Conservation (phyloP, 805 yeast genomes). For the Metschnikowia similis region DNA sequence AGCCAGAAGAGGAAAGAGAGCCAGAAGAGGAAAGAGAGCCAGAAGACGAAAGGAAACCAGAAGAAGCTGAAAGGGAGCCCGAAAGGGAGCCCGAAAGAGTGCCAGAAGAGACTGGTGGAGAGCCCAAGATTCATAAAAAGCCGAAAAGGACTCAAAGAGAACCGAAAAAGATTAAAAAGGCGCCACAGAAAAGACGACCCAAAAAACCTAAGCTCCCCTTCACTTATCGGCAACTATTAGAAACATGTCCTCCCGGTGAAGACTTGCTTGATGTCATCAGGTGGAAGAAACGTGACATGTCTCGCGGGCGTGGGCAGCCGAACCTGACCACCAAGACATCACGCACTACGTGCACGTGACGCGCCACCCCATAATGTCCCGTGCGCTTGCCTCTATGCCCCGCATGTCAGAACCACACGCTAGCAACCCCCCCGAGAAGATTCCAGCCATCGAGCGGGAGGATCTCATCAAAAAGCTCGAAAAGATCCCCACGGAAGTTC, state of each 20-base stretch:
- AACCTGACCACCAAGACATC: no score
- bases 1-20: no score
- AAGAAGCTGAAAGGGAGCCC: no score
- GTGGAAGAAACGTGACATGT: neutral
- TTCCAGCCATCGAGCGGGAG: slow-evolving; percentile 11
- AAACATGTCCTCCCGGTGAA: slow-evolving; percentile 2
- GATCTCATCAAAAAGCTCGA: slow-evolving; percentile 15
- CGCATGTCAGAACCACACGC: neutral
- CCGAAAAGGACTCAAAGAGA: neutral
- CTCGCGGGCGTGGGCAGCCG: no score
- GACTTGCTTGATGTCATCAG: slow-evolving; percentile 1
- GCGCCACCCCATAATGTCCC: no score
- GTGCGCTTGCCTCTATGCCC: neutral
- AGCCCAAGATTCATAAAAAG: neutral
- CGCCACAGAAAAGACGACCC: neutral
- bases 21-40: no score
- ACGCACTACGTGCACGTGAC: no score
- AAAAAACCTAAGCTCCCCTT: neutral
- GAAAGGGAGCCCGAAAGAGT: no score
- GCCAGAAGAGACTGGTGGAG: no score
- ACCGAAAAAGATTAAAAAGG: neutral
- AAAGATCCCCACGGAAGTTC: slow-evolving; percentile 17
- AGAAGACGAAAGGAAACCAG: no score
- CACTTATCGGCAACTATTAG: neutral
- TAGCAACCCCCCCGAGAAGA: neutral